phyloP scores from a whole-genome alignment of 2,329 filamentous ascomycete genomes.

The Didymella pinodella region DNA sequence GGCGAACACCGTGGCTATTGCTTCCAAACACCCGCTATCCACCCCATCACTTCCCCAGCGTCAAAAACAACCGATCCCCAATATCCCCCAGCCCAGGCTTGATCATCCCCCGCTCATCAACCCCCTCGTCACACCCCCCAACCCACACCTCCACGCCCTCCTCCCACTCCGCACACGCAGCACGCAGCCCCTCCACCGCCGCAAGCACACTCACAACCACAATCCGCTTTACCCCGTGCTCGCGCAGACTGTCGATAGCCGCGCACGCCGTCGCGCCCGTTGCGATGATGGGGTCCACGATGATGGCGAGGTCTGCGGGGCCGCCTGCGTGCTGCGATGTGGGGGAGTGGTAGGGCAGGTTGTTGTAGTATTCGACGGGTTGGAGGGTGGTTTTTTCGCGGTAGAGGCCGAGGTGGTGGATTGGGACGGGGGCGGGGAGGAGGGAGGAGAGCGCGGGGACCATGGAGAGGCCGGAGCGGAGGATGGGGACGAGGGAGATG shows the following conservation, averaged over 20 bases:
- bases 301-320: constrained; percentile 72
- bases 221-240: constrained; percentile 89
- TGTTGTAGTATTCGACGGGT: constrained; percentile 98
- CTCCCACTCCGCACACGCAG: constrained; percentile 79
- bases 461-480: constrained; percentile 93
- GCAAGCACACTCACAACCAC: constrained; percentile 79
- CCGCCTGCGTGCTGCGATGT: constrained; percentile 52
- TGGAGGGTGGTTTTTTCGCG: constrained; percentile 86
- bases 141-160: constrained; percentile 82
- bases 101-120: constrained; percentile 86
- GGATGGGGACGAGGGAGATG: constrained; percentile 86
- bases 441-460: constrained; percentile 84
- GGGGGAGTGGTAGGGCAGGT: constrained; percentile 77
- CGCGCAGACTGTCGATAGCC: constrained; percentile 84
- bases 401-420: constrained; percentile 95
- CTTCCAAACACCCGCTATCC: not conserved
- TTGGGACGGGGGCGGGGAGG: constrained; percentile 78
- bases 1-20: not conserved
- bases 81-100: constrained; percentile 90
- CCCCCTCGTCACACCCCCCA: constrained; percentile 76
- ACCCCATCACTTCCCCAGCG: constrained; percentile 75
- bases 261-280: constrained; percentile 90
- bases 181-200: constrained; percentile 72
- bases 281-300: constrained; percentile 92
- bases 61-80: constrained; percentile 88